phyloP scores from a whole-genome alignment of 2,329 filamentous ascomycete species.

The Aureobasidium sp. region DNA sequence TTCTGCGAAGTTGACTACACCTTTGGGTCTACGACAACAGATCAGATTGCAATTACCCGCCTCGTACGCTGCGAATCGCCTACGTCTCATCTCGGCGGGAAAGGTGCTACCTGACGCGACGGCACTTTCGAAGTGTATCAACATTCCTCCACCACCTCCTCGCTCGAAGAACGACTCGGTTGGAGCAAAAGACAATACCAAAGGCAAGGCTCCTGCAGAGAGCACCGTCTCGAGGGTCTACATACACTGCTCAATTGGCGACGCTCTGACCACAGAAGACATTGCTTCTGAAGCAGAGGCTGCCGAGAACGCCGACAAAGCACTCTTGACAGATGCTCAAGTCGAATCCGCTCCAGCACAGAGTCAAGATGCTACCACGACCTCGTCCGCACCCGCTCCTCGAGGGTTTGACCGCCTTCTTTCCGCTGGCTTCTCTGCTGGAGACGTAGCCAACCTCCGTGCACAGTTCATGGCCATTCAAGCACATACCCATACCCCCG shows the following conservation, averaged over 20 bases:
- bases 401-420: constrained; percentile 86
- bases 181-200: constrained; percentile 38
- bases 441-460: constrained; percentile 77
- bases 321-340: constrained; percentile 31
- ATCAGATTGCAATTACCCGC: constrained; percentile 66
- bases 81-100: constrained; percentile 85
- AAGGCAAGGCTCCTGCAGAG: constrained; percentile 61
- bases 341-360: constrained; percentile 16
- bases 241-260: constrained; percentile 87
- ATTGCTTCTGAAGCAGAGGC: constrained; percentile 58
- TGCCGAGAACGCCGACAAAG: constrained; percentile 34
- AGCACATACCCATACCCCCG: constrained; percentile 72
- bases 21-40: constrained; percentile 71
- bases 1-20: constrained; percentile 60
- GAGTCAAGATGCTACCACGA: constrained; percentile 14
- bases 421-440: constrained; percentile 68
- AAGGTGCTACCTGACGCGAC: constrained; percentile 72
- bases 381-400: constrained; percentile 50
- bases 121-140: constrained; percentile 62
- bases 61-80: constrained; percentile 57
- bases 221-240: constrained; percentile 56
- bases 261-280: constrained; percentile 60
- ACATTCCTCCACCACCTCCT: constrained; percentile 51
- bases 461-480: constrained; percentile 86
- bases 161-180: constrained; percentile 29